Base-by-base conservation (phyloP, 768 basidiomycete genomes). In the Mycena rebaudengoi region DNA sequence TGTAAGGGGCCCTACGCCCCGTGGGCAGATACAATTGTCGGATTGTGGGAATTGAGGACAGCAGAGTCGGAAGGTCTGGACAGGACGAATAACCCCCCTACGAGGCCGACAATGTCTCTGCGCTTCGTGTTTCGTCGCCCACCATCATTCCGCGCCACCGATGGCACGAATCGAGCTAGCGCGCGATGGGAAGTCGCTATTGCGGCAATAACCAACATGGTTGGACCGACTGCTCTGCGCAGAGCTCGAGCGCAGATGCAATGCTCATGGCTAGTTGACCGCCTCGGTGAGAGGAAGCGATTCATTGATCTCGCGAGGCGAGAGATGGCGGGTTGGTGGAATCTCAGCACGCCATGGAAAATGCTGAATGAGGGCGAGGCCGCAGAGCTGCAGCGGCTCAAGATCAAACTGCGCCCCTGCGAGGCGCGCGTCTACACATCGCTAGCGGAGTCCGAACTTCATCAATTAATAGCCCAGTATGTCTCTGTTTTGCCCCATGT, bases 141-240 rank as follows among this genome's bases (percentile, higher is more conserved):
- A 7, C 55, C 56, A 21, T 48, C 54, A 4, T 59, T 62, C 51
- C 50, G 51, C 11, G 62, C 58, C 30, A 66, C 55, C 14, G 56
- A 62, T 28, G 56, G 40, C 6, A 41, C 58, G n/a, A n/a, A n/a
- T n/a, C n/a, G n/a, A n/a, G 62, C 49, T 35, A 28, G 1, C 60
- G 54, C 12, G 45, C 49, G 65, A 28, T 66, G 65, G 65, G 46
- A 39, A 35, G 58, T 66, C 49, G 65, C 65, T 39, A 62, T 66
- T 29, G 58, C 60, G 4, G 60, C 65, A 12, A 30, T 44, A 7
- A 37, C 58, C 28, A 46, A 61, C 41, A 35, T n/a, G n/a, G n/a
- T n/a, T 52, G 30, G 54, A 57, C 33, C 46, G 40, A 53, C n/a
- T n/a, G n/a, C n/a, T n/a, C n/a, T n/a, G n/a, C n/a, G n/a, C n/a